Conservation (phyloP, 805 yeast genomes). For the Saccharomyces kudriavzevii region DNA sequence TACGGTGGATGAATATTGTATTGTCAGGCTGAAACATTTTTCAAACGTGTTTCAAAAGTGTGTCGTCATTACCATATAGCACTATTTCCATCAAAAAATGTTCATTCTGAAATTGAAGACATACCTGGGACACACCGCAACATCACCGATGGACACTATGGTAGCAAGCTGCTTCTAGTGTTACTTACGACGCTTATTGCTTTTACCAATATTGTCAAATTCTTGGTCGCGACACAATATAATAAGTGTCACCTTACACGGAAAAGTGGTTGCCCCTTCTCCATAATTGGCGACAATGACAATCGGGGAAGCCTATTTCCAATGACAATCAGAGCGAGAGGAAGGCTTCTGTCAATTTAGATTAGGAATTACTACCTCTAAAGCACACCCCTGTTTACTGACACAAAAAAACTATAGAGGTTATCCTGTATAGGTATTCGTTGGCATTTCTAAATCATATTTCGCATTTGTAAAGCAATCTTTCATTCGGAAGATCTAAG, state of each 20-base stretch:
- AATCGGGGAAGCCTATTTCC: neutral
- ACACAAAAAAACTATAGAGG: neutral
- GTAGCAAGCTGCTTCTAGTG: neutral
- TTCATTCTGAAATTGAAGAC: no score
- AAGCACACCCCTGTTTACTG: neutral
- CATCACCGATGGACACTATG: neutral
- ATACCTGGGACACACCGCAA: no score
- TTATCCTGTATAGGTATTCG: neutral
- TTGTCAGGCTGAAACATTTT: neutral
- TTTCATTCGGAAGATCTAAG: neutral
- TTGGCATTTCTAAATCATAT: neutral
- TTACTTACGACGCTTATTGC: neutral
- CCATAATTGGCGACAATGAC: neutral
- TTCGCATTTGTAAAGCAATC: neutral
- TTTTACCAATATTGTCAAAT: neutral
- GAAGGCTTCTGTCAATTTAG: neutral
- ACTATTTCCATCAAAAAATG: no score
- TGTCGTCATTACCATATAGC: neutral
- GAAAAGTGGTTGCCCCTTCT: neutral
- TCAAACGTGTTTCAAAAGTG: conserved; percentile 1
- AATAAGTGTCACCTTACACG: neutral
- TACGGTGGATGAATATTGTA: neutral
- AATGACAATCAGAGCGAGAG: neutral
- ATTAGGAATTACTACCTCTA: neutral
- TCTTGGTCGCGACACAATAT: neutral